Evolutionary conservation across 768 basidiomycete genomes (phyloP), one percentile per base, ranked within the genome.

Genomic region (Amanita fuliginea): DNA sequence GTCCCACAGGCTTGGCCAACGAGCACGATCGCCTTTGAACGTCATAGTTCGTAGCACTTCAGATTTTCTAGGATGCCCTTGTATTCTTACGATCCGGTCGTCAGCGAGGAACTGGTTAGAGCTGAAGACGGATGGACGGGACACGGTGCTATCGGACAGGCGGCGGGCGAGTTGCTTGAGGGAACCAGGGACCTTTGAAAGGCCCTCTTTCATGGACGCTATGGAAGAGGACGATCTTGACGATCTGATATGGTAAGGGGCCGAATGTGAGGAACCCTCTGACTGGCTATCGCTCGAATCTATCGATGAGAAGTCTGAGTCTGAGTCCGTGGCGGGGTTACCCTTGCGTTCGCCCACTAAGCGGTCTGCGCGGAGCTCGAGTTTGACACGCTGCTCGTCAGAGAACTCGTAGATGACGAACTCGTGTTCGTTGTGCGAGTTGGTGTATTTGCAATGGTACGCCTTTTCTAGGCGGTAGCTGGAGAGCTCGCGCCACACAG

Each of bases 1-100:
- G 10, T 47, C 46, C 46, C 46, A 47, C 11, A 47, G 46, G 46
- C 34, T 47, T 21, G 13, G 35, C 33, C 46, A n/a, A 13, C 6
- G 9, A 6, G 30, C 14, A 2, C 30, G 44, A 13, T 45, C 44
- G 14, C 14, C 30, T 4, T 45, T 32, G 26, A 45, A 45, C 6
- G 26, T 32, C 26, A 45, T 33, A 6, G 44, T 33, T 21, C 44
- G 30, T 8, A 45, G n/a, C 16, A 45, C 44, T n/a, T 44, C 7
- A 7, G 43, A 33, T 1, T 16, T 28, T 19, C 6, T n/a, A 4
- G 44, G 44, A 13, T 30, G 32, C 7, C 44, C 16, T 18, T 33
- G 9, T n/a, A 45, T 45, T 8, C 30, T 45, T n/a, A 19, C 32
- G 3, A 45, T 32, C 13, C 28, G 30, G 34, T 45, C 44, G 13